A percentile compares a stretch with the other conserved stretches of the same genome.
Conservation (phyloP, 371 early-diverging fungal species). For the Phascolomyces articulosus region DNA sequence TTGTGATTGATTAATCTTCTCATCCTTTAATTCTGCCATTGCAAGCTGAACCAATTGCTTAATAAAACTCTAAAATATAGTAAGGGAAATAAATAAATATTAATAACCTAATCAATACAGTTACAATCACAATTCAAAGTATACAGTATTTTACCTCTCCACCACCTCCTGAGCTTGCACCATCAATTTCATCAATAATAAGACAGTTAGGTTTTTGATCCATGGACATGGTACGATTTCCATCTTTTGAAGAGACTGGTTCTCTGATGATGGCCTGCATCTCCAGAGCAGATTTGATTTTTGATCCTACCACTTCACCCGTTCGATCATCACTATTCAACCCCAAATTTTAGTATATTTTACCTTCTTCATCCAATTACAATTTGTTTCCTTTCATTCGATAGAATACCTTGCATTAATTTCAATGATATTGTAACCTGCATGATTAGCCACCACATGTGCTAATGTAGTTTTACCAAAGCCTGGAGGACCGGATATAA, state of each 20-base stretch:
- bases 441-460: conserved; percentile 89
- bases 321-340: conserved; percentile 91
- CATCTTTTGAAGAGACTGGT: neutral
- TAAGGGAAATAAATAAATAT: neutral
- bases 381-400: neutral
- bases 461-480: conserved; percentile 99
- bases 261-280: conserved; percentile 69
- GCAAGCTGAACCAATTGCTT: conserved; percentile 63
- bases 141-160: conserved; percentile 43
- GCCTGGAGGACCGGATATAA: conserved; percentile 98
- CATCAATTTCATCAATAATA: conserved; percentile 98
- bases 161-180: conserved; percentile 76
- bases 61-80: conserved; percentile 70
- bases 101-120: too few species aligned
- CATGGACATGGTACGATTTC: conserved; percentile 25
- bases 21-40: conserved; percentile 27
- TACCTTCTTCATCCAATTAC: neutral
- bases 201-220: conserved; percentile 79
- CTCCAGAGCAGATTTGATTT: conserved; percentile 78
- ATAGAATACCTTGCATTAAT: conserved; percentile 94
- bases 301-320: conserved; percentile 69
- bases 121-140: too few species aligned
- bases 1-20: conserved; percentile 31
- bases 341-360: neutral
- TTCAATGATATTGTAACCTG: conserved; percentile 94